Percentiles rank a stretch among this genome's conserved stretches.
phyloP scores from a whole-genome alignment of 768 basidiomycete genomes.

The Lentinus brumalis region DNA sequence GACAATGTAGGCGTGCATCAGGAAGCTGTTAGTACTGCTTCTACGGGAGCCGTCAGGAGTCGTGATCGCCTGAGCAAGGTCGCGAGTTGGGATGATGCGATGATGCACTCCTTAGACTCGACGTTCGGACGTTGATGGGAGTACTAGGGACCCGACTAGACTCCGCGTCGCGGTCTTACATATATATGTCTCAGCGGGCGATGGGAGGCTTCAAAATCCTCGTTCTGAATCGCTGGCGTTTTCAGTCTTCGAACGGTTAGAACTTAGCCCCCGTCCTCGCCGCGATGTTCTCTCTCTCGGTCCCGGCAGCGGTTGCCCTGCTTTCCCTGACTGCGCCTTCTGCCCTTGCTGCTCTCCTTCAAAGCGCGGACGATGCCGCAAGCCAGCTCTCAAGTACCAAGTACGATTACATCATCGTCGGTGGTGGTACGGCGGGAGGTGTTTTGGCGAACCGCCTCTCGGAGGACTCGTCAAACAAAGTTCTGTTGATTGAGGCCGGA shows the following conservation, averaged over 20 bases:
- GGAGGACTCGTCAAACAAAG: conserved; percentile 5
- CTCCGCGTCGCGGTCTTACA: too few species aligned
- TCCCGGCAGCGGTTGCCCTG: not conserved
- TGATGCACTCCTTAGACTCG: too few species aligned
- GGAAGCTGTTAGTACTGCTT: too few species aligned
- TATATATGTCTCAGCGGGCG: too few species aligned
- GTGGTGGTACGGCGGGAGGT: conserved; percentile 13
- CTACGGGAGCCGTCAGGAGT: too few species aligned
- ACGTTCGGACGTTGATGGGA: too few species aligned
- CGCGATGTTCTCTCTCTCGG: not conserved
- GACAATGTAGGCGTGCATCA: too few species aligned
- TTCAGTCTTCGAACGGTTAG: not conserved
- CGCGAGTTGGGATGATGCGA: too few species aligned
- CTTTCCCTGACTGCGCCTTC: not conserved
- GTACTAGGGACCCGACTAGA: too few species aligned
- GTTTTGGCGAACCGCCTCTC: conserved; percentile 15
- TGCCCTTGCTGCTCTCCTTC: not conserved
- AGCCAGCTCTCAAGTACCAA: not conserved
- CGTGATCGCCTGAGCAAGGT: too few species aligned
- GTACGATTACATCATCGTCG: conserved; percentile 8
- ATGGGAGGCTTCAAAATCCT: not conserved
- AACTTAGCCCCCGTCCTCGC: not conserved
- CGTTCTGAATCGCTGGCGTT: not conserved
- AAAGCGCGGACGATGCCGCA: not conserved
- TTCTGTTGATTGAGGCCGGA: conserved; percentile 18